Base-by-base conservation (phyloP, 495 filamentous ascomycete species). In the Filosporella fistucella region DNA sequence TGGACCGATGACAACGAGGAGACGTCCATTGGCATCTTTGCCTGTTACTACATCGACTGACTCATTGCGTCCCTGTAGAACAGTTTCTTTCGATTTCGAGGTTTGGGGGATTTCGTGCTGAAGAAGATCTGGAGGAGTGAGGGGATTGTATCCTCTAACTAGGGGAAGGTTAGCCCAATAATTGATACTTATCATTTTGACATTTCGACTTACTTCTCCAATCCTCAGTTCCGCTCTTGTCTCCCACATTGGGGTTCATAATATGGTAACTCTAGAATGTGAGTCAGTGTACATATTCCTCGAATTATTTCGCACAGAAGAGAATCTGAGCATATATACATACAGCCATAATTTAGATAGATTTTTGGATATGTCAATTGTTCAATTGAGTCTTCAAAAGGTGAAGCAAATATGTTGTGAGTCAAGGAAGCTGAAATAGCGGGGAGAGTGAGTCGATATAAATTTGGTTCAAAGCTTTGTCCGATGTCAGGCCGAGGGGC, bases 101-200 rank as follows among this genome's bases (percentile, higher is more conserved):
- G 89, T 90, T 72, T 95, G 80, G 30, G 80, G 73, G 60, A 97
- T 91, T 67, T 99, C 91, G 74, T 90, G 85, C 68, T 97, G 93
- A 49, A 99, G 88, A 37, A 97, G 84, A 59, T 95, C 85, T 33
- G 94, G 94, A 4, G 94, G 85, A 22, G 86, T 96, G 41, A 97
- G 73, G 52, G 94, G 94, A 64, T 95, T 96, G 78, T 95, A 88
- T 47, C 89, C 88, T 43, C 79, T 80, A 70, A 93, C 88, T 93
- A 55, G 32, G 25, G 24, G 1, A n/a, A 21, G 33, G 13, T 37
- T 17, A 52, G 47, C 9, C 3, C 52, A 38, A 48, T 42, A 39
- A 47, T 40, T 45, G 16, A 40, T 39, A 51, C 30, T 18, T 6
- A 38, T 23, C 25, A 39, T n/a, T 23, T 12, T 13, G 34, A 40